A percentile compares a stretch with the other conserved stretches of the same genome.
Conservation (phyloP, 169 alveolate genomes). For the Plasmodium knowlesi region DNA sequence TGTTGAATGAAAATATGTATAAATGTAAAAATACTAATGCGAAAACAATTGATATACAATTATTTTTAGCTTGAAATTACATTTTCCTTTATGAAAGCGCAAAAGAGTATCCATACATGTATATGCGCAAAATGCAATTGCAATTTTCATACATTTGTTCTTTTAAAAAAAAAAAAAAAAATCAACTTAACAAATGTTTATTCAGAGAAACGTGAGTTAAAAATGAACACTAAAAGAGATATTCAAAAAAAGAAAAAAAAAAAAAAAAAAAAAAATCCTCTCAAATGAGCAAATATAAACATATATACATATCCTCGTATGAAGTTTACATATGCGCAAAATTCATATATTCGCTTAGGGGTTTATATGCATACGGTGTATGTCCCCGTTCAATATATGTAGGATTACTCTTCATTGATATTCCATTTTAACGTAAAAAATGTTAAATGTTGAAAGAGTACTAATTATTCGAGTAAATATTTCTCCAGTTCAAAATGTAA, state of each 20-base stretch:
- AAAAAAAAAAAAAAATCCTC: background rate
- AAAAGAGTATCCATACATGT: background rate
- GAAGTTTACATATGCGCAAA: background rate
- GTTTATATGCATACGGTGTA: background rate
- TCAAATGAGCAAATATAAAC: background rate
- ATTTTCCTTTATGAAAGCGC: background rate
- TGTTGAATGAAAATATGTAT: background rate
- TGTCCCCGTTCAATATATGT: background rate
- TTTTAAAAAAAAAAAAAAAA: constrained; percentile 10
- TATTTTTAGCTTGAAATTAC: background rate
- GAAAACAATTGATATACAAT: background rate
- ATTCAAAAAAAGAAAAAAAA: background rate
- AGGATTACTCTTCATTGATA: constrained; percentile 24
- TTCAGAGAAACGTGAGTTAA: background rate
- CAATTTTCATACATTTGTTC: background rate
- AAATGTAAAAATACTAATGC: background rate
- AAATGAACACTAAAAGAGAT: background rate
- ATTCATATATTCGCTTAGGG: background rate
- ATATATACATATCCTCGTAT: background rate
- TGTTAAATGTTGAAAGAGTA: background rate
- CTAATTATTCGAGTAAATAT: background rate
- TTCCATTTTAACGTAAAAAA: background rate
- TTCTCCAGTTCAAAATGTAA: background rate
- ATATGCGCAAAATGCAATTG: background rate
- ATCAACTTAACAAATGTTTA: background rate